phyloP scores from a whole-genome alignment of 2,329 filamentous ascomycete genomes.

The Colletotrichum cordylinicola region DNA sequence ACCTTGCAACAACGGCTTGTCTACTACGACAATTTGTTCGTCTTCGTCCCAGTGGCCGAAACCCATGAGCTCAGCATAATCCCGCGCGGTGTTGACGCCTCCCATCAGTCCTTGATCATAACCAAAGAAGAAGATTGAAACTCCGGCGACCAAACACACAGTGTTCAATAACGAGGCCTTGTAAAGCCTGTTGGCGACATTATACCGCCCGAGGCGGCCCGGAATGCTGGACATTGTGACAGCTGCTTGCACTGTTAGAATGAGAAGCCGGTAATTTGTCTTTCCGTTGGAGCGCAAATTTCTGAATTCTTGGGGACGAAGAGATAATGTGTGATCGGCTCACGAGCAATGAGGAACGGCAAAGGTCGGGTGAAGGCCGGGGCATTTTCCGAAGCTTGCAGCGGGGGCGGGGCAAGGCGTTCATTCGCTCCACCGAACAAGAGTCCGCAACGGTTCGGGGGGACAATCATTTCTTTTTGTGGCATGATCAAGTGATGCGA shows the following conservation, averaged over 20 bases:
- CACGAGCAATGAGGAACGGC: neutral
- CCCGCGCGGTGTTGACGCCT: conserved; percentile 68
- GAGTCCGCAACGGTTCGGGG: neutral
- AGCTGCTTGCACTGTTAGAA: neutral
- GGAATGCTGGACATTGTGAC: neutral
- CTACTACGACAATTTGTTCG: conserved; percentile 56
- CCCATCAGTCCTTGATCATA: conserved; percentile 65
- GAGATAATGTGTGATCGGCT: neutral
- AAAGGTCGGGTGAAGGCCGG: neutral
- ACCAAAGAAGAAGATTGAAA: conserved; percentile 74
- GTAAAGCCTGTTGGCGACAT: conserved; percentile 56
- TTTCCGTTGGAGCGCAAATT: neutral
- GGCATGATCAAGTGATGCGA: neutral
- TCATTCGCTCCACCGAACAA: neutral
- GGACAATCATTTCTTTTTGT: neutral
- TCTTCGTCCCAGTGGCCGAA: conserved; percentile 64
- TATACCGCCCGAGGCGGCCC: neutral
- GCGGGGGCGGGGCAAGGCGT: neutral
- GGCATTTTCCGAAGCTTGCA: conserved; percentile 1
- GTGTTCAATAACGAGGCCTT: conserved; percentile 62
- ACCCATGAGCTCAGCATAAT: conserved; percentile 70
- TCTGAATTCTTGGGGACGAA: neutral
- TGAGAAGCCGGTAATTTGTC: neutral
- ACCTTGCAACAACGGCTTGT: conserved; percentile 58
- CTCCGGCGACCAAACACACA: conserved; percentile 66